Evolutionary conservation across 2,329 filamentous ascomycete species (phyloP).

Genomic region (Plenodomus tracheiphilus): DNA sequence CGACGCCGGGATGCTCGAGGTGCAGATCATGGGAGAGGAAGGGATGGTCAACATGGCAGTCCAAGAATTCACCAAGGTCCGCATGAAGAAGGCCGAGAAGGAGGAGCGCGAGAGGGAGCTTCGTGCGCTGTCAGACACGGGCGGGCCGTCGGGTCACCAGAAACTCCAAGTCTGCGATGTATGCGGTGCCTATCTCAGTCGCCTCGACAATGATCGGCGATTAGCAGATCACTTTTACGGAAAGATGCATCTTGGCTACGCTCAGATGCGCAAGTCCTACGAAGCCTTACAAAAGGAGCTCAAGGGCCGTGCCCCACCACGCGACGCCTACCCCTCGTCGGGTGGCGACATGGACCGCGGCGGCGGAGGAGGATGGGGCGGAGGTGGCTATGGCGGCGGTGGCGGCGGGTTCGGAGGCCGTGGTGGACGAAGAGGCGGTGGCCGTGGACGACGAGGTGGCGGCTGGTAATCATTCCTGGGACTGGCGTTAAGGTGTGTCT

Average conservation of each 20-base stretch:
- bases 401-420: slow-evolving; percentile 34
- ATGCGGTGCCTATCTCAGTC: slow-evolving; percentile 89
- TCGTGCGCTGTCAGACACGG: slow-evolving; percentile 87
- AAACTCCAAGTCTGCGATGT: slow-evolving; percentile 99
- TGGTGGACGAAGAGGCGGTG: slow-evolving; percentile 17
- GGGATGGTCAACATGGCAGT: slow-evolving; percentile 80
- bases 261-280: slow-evolving; percentile 94
- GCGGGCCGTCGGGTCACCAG: slow-evolving; percentile 90
- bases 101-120: slow-evolving; percentile 84
- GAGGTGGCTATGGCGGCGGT: slow-evolving; percentile 24
- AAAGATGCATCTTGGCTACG: slow-evolving; percentile 98
- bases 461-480: slow-evolving; percentile 32
- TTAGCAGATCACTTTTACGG: slow-evolving; percentile 98
- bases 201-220: slow-evolving; percentile 91
- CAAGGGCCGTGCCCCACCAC: slow-evolving; percentile 68
- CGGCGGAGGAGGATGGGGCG: slow-evolving; percentile 27
- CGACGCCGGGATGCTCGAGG: slow-evolving; percentile 79
- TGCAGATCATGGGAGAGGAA: slow-evolving; percentile 80
- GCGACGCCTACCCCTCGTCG: slow-evolving; percentile 37
- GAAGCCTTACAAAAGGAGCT: slow-evolving; percentile 86
- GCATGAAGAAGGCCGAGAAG: slow-evolving; percentile 78
- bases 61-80: slow-evolving; percentile 85
- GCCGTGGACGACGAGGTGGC: slow-evolving; percentile 26
- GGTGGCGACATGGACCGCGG: slow-evolving; percentile 32
- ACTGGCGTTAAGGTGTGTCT: slow-evolving; percentile 44